These are phyloP conservation scores for Termitomyces sp. DNA, from an alignment of 768 basidiomycete genomes.

Conservation along the genomic window DNA sequence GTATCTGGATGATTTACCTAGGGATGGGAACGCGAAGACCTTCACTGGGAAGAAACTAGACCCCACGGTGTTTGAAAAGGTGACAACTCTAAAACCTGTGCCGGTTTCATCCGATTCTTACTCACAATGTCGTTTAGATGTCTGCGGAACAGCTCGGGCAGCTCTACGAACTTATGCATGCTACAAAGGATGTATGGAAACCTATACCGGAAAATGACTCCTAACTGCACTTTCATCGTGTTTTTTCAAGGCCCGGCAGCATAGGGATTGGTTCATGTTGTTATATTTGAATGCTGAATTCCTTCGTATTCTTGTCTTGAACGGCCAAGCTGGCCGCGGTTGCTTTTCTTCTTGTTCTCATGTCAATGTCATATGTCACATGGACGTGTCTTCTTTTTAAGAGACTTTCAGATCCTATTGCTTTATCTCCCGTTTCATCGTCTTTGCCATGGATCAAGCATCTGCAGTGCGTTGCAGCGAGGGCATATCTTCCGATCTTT, in stretches of 20 bases:
- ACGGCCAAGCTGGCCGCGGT: neutral
- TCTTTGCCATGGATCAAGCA: conserved; percentile 28
- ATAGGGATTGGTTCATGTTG: neutral
- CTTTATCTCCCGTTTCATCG: neutral
- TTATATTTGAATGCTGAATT: neutral
- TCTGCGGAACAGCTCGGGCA: conserved; percentile 89
- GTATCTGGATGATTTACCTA: conserved; percentile 74
- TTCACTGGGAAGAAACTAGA: conserved; percentile 70
- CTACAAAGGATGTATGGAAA: conserved; percentile 85
- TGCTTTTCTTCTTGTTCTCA: conserved; percentile 3
- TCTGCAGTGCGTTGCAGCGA: conserved; percentile 11
- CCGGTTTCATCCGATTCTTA: neutral
- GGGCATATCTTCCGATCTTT: neutral
- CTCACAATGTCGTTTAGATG: conserved; percentile 45
- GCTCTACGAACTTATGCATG: conserved; percentile 91
- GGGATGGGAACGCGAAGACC: conserved; percentile 31
- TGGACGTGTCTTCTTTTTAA: conserved; percentile 9
- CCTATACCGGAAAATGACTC: conserved; percentile 29
- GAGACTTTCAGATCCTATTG: neutral
- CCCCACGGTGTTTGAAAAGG: conserved; percentile 71
- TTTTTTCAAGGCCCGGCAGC: neutral
- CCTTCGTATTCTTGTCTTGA: neutral
- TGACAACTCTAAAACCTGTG: conserved; percentile 19
- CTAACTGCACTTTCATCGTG: conserved; percentile 8
- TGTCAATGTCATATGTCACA: conserved; percentile 13